Conservation (phyloP, 2,329 filamentous ascomycete genomes). For the Pestalotiopsis sp. region DNA sequence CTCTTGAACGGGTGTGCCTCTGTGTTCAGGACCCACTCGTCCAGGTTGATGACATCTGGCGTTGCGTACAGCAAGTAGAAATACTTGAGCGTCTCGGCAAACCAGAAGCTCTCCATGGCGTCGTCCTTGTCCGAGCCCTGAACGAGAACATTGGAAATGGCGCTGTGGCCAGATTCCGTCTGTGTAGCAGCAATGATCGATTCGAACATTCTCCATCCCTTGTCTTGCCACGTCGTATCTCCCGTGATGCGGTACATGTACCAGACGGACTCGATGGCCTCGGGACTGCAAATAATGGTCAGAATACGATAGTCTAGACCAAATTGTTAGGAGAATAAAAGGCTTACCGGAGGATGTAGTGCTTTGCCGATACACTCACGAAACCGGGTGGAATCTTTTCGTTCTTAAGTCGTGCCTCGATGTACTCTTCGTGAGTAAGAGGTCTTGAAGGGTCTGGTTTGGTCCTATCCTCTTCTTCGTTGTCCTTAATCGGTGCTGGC, state of each 20-base stretch:
- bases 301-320: slow-evolving; percentile 19
- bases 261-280: slow-evolving; percentile 87
- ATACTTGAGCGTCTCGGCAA: slow-evolving; percentile 90
- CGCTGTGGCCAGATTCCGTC: slow-evolving; percentile 69
- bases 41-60: slow-evolving; percentile 65
- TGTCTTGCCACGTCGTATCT: slow-evolving; percentile 72
- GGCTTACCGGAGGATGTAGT: slow-evolving; percentile 65
- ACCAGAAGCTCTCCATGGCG: slow-evolving; percentile 87
- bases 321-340: slow-evolving; percentile 16
- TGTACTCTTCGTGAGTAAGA: slow-evolving; percentile 55
- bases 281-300: slow-evolving; percentile 55
- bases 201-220: slow-evolving; percentile 85
- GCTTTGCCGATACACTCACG: slow-evolving; percentile 40
- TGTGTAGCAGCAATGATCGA: slow-evolving; percentile 67
- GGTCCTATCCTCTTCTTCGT: slow-evolving; percentile 21
- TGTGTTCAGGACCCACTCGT: slow-evolving; percentile 69
- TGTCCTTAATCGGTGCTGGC: slow-evolving; percentile 29
- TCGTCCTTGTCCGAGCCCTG: slow-evolving; percentile 49
- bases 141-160: slow-evolving; percentile 64
- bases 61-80: slow-evolving; percentile 77
- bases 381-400: slow-evolving; percentile 54
- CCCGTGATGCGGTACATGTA: slow-evolving; percentile 91
- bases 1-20: slow-evolving; percentile 62
- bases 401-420: slow-evolving; percentile 44
- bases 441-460: slow-evolving; percentile 40